phyloP scores from a whole-genome alignment of 176 grass and related monocot genomes.

The Canna indica region DNA sequence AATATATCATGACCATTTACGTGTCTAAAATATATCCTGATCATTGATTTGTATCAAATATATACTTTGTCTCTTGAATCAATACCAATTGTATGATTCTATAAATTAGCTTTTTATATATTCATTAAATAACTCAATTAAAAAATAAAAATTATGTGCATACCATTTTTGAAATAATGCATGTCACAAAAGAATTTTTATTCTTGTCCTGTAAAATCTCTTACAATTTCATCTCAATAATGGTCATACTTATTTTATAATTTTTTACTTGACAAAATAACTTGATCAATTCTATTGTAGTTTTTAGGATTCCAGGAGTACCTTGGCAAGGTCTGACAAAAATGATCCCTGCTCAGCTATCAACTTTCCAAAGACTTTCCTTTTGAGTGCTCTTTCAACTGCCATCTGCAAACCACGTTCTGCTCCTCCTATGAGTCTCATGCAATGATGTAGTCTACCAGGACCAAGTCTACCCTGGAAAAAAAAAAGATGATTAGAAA shows the following conservation, averaged over 20 bases:
- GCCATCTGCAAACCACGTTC: constrained; percentile 83
- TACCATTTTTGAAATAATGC: too few species aligned
- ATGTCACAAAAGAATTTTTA: background rate
- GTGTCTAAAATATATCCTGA: too few species aligned
- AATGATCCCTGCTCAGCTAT: constrained; percentile 89
- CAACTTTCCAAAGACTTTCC: constrained; percentile 68
- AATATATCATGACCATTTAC: too few species aligned
- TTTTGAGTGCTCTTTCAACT: constrained; percentile 73
- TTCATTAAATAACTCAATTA: too few species aligned
- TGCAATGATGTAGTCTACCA: constrained; percentile 92
- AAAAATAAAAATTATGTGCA: too few species aligned
- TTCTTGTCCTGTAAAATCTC: background rate
- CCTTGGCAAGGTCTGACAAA: constrained; percentile 80
- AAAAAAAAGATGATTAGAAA: constrained; percentile 2
- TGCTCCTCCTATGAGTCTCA: constrained; percentile 82
- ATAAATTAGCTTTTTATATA: too few species aligned
- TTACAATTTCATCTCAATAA: background rate
- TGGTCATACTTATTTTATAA: background rate
- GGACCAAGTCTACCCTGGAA: constrained; percentile 95
- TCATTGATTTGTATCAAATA: too few species aligned
- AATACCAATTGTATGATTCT: too few species aligned
- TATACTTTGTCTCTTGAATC: too few species aligned
- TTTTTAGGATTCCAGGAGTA: constrained; percentile 2
- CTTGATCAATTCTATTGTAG: background rate
- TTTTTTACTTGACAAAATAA: background rate